Base-by-base conservation (phyloP, 495 filamentous ascomycete species). In the Trichoderma asperelloides region DNA sequence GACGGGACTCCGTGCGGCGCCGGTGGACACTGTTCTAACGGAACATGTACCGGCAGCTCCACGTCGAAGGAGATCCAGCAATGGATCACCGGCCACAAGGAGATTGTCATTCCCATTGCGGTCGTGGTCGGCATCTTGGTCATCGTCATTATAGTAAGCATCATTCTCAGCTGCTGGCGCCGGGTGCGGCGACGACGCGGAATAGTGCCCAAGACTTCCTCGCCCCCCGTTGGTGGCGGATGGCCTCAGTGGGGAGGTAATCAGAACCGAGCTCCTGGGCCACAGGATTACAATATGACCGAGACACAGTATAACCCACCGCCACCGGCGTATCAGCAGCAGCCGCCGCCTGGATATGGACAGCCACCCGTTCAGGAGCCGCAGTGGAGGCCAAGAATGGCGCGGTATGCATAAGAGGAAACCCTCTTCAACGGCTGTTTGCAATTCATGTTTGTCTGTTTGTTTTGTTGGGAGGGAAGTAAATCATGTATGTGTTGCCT, bases 1-100 rank as follows among this genome's bases (percentile, higher is more conserved):
- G 96, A 98, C 73, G 95, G 95, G 15, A 98, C 95, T 9, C 81
- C 86, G 3, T 98, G 95, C 75, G 84, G 88, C 64, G 88, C 91
- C 27, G 91, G 91, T 66, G 95, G 95, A 7, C 79, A 80, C 62
- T 98, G 95, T 74, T 73, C 69, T 41, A 93, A 93, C 68, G 91
- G 91, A 9, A 75, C 81, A 68, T 96, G 91, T 76, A 74, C 81
- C 71, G 91, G 90, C 45, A 80, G 85, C 7, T 84, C 80, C 18
- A 78, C 86, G 0, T 76, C 79, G 55, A 85, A 86, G 70, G 83
- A 87, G 71, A 84, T 90, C 39, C 77, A 78, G 67, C 82, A 76
- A 69, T 94, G 89, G 87, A 84, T 96, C 71, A 74, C 79, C 15
- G 76, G 87, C 65, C 89, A 94, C 77, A 88, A 88, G 76, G 82